These are phyloP conservation scores for Parsonsia alboflavescens DNA, from an alignment of 257 asterid species.

Conservation along the genomic window DNA sequence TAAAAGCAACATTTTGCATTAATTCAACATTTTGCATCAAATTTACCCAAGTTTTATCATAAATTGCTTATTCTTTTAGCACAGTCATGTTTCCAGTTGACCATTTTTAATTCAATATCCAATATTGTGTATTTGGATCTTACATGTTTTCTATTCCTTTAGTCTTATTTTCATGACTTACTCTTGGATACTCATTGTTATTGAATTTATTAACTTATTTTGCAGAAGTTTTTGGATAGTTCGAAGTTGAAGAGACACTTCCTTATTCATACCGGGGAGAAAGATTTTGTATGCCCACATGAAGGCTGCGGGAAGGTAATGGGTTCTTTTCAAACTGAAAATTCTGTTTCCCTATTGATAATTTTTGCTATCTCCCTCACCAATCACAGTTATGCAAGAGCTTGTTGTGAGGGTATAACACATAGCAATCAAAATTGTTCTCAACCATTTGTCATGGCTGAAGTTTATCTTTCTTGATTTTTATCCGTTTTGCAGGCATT, in stretches of 20 bases:
- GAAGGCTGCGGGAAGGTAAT: conserved; percentile 99
- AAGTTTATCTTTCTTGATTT: not conserved
- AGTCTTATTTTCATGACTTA: not conserved
- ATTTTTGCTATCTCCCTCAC: not conserved
- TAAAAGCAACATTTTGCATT: not conserved
- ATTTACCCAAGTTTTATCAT: conserved; percentile 3
- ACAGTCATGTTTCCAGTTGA: not conserved
- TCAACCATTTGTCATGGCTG: conserved; percentile 4
- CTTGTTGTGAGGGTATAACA: not conserved
- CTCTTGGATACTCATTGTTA: not conserved
- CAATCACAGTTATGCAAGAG: not conserved
- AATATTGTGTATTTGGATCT: not conserved
- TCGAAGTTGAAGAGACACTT: conserved; percentile 94
- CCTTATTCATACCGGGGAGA: conserved; percentile 92
- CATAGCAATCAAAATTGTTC: not conserved
- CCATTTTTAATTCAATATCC: not conserved
- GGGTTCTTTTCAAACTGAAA: conserved; percentile 4
- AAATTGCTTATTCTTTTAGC: not conserved
- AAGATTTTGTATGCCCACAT: conserved; percentile 90
- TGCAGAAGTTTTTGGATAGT: conserved; percentile 98
- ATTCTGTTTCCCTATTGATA: not conserved
- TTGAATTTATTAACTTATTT: conserved; percentile 17
- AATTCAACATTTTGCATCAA: no score
- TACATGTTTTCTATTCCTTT: not conserved
- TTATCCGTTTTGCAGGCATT: conserved; percentile 59